These are phyloP conservation scores for Taiozyma sp. DNA, from an alignment of 1,139 yeast genomes.

Conservation along the genomic window DNA sequence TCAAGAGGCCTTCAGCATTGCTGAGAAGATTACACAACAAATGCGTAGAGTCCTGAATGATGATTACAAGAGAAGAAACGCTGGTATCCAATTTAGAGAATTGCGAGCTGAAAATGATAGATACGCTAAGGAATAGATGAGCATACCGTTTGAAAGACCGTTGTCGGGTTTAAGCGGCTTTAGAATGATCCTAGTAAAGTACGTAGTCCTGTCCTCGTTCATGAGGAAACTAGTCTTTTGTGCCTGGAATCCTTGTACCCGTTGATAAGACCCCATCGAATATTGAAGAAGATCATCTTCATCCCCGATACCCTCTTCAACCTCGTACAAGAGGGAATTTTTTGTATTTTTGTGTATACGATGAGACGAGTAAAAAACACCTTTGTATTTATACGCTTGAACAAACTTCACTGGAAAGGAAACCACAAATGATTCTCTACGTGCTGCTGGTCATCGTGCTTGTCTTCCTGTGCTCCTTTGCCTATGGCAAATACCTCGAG, in stretches of 20 bases:
- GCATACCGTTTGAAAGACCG: neutral
- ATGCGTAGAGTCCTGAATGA: conserved; percentile 45
- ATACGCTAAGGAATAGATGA: conserved; percentile 3
- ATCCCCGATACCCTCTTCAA: neutral
- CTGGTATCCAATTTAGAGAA: conserved; percentile 20
- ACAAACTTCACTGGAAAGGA: no score
- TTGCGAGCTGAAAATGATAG: conserved; percentile 21
- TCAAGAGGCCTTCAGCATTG: conserved; percentile 57
- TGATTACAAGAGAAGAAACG: conserved; percentile 40
- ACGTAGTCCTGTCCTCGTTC: no score
- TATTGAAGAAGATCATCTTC: no score
- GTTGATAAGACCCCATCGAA: no score
- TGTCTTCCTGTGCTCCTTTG: neutral
- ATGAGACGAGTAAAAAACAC: neutral
- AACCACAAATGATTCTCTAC: neutral
- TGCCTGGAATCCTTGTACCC: neutral
- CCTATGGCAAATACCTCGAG: conserved; percentile 25
- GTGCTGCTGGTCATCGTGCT: neutral
- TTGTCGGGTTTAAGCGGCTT: neutral
- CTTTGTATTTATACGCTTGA: neutral
- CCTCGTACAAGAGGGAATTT: neutral
- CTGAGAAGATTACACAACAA: conserved; percentile 56
- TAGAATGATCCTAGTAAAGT: no score
- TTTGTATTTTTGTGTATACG: neutral
- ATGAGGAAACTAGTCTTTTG: neutral